phyloP scores from a whole-genome alignment of 78 protist genomes.

The Monosiga brevicollis region DNA sequence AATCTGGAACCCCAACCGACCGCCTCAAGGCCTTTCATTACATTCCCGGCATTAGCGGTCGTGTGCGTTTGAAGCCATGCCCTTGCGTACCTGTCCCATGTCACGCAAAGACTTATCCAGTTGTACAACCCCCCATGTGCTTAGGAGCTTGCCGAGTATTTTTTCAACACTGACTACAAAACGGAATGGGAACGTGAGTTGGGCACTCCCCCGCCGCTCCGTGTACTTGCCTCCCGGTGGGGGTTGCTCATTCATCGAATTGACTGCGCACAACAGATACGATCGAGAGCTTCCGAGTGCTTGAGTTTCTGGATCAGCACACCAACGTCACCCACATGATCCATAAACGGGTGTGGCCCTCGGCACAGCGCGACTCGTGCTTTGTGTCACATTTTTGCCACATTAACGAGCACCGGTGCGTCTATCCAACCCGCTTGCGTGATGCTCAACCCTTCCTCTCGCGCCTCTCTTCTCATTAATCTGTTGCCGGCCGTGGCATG shows the following conservation, averaged over 20 bases:
- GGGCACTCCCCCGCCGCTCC: no score
- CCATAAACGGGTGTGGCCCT: not conserved
- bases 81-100: no score
- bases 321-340: not conserved
- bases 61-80: no score
- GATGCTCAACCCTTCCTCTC: no score
- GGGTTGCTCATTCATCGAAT: no score
- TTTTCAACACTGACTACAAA: not conserved
- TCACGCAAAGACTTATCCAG: no score
- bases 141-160: not conserved
- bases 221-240: no score
- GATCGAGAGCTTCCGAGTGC: not conserved
- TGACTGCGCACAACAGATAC: not conserved
- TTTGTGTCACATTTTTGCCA: not conserved
- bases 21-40: not conserved
- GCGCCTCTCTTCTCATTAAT: no score
- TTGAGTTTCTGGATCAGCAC: not conserved
- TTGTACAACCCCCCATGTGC: no score
- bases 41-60: not conserved
- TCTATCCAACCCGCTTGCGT: no score
- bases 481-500: no score
- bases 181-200: not conserved
- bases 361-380: not conserved
- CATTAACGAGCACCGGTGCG: no score
- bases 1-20: not conserved